Conservation (phyloP, 192 early-diverging fungal species). For the Backusella sp. region DNA sequence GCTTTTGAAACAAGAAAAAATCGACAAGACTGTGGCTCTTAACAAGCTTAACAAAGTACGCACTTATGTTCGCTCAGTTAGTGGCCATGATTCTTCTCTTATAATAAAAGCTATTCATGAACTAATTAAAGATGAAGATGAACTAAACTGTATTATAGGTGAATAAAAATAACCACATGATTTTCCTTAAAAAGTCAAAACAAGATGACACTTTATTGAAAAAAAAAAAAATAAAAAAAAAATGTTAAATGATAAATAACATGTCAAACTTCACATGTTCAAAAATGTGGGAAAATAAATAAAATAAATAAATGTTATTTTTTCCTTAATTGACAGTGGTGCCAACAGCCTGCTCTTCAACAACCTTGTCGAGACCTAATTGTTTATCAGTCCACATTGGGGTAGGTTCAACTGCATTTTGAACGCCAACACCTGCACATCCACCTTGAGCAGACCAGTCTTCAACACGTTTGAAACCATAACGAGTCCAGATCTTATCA, state of each 20-base stretch:
- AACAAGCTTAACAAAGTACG: neutral
- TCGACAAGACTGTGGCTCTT: neutral
- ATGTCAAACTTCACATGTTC: constrained; percentile 8
- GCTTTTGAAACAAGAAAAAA: neutral
- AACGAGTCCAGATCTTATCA: constrained; percentile 83
- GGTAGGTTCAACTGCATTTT: constrained; percentile 34
- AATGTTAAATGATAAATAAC: neutral
- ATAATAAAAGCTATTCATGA: neutral
- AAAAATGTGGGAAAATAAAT: constrained; percentile 9
- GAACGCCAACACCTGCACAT: constrained; percentile 82
- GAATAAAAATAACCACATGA: neutral
- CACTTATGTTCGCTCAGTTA: neutral
- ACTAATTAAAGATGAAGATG: neutral
- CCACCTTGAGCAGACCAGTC: constrained; percentile 90
- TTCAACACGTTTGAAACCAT: constrained; percentile 77
- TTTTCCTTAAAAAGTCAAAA: constrained; percentile 1
- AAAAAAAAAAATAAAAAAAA: neutral
- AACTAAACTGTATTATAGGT: neutral
- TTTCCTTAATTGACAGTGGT: constrained; percentile 2
- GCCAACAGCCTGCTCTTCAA: constrained; percentile 6
- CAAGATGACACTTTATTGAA: constrained; percentile 9
- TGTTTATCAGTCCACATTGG: constrained; percentile 63
- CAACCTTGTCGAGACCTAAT: constrained; percentile 18
- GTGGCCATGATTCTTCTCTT: neutral
- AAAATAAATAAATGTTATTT: constrained; percentile 2